A percentile compares a stretch with the other conserved stretches of the same genome.
phyloP scores from a whole-genome alignment of 2,329 filamentous ascomycete species.

The Ampelomyces quisqualis region DNA sequence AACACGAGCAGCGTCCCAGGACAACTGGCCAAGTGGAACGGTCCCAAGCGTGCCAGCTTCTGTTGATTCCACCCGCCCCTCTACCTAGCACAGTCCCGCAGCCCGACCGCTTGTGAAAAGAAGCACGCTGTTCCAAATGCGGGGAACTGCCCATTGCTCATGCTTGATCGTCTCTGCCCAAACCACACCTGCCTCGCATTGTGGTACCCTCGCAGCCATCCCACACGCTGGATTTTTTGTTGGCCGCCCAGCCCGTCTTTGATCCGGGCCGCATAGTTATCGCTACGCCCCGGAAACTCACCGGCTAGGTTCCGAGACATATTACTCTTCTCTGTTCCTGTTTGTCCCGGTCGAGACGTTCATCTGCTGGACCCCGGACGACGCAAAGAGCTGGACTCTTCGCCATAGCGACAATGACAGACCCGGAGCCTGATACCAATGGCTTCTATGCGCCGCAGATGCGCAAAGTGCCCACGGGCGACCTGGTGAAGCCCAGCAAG shows the following conservation, averaged over 20 bases:
- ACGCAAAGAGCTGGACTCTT: conserved; percentile 31
- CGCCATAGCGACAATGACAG: conserved; percentile 25
- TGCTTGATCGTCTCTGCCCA: conserved; percentile 29
- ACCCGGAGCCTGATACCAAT: conserved; percentile 40
- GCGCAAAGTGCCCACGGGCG: conserved; percentile 45
- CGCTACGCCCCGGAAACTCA: conserved; percentile 33
- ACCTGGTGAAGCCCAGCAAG: conserved; percentile 48
- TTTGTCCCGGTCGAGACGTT: conserved; percentile 15
- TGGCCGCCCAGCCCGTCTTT: conserved; percentile 21
- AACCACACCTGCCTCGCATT: conserved; percentile 25
- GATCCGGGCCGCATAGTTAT: conserved; percentile 20
- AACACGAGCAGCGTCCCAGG: conserved; percentile 5
- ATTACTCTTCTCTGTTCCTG: conserved; percentile 21
- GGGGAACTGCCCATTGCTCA: conserved; percentile 38
- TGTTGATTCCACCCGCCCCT: conserved; percentile 24
- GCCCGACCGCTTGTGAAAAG: conserved; percentile 33
- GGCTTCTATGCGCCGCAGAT: conserved; percentile 43
- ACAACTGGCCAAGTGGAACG: conserved; percentile 31
- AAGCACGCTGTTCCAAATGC: conserved; percentile 38
- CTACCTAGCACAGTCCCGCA: conserved; percentile 30
- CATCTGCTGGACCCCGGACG: conserved; percentile 13
- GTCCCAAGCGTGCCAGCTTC: conserved; percentile 22
- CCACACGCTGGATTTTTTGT: conserved; percentile 9
- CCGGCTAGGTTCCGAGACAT: conserved; percentile 32
- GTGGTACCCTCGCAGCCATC: conserved; percentile 9